phyloP scores from a whole-genome alignment of 805 yeast species.

The Vanderwaltozyma yarrowii region DNA sequence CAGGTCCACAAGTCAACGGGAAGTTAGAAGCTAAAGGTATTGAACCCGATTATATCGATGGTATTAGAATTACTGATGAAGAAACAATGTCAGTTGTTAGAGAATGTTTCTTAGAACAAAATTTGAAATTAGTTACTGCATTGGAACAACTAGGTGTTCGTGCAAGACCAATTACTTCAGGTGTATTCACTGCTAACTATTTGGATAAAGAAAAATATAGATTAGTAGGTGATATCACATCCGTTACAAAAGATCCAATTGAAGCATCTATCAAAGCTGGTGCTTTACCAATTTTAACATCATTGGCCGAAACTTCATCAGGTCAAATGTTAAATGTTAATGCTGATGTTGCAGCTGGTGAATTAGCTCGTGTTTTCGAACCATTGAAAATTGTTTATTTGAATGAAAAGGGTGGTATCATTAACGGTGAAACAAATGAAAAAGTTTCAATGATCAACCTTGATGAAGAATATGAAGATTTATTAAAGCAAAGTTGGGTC shows the following conservation, averaged over 20 bases:
- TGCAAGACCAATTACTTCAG: slow-evolving; percentile 97
- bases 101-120: slow-evolving; percentile 90
- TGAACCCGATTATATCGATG: slow-evolving; percentile 92
- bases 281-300: slow-evolving; percentile 90
- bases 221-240: slow-evolving; percentile 80
- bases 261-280: slow-evolving; percentile 96
- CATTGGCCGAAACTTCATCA: slow-evolving; percentile 90
- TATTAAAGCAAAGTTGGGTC: slow-evolving; percentile 94
- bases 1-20: slow-evolving; percentile 98
- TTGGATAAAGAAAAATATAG: slow-evolving; percentile 84
- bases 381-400: slow-evolving; percentile 94
- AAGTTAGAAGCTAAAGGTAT: slow-evolving; percentile 88
- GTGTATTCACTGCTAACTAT: slow-evolving; percentile 90
- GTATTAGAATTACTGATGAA: slow-evolving; percentile 90
- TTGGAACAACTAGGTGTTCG: slow-evolving; percentile 93
- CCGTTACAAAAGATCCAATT: slow-evolving; percentile 80
- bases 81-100: slow-evolving; percentile 95
- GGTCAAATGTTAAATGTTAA: slow-evolving; percentile 96
- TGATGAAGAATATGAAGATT: slow-evolving; percentile 89
- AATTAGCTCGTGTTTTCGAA: slow-evolving; percentile 90
- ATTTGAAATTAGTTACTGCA: slow-evolving; percentile 89
- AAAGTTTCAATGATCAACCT: slow-evolving; percentile 82
- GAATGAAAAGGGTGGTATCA: slow-evolving; percentile 96
- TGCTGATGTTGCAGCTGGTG: slow-evolving; percentile 99
- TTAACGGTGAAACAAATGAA: slow-evolving; percentile 86